These are phyloP conservation scores for Aspergillus alliaceus DNA, from an alignment of 2,329 filamentous ascomycete genomes.

Conservation along the genomic window DNA sequence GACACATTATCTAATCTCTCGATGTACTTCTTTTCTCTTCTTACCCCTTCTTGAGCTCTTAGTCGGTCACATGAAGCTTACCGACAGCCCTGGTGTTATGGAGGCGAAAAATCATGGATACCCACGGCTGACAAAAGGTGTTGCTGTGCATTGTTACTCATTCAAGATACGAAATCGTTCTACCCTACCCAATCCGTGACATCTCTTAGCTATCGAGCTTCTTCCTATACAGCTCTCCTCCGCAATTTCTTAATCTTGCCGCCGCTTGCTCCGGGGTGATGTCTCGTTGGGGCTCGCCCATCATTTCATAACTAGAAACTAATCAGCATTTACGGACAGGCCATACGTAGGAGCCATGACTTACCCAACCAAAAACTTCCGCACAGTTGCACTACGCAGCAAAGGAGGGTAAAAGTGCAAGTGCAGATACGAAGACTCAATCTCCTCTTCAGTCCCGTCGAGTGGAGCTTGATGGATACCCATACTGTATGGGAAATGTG, in stretches of 20 bases:
- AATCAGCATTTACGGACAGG: slow-evolving; percentile 9
- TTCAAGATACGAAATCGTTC: slow-evolving; percentile 5
- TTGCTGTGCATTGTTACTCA: neutral
- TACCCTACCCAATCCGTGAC: neutral
- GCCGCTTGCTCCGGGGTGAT: slow-evolving; percentile 97
- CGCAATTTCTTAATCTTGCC: slow-evolving; percentile 70
- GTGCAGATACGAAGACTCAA: slow-evolving; percentile 86
- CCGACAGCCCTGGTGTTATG: neutral
- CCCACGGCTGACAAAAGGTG: slow-evolving; percentile 8
- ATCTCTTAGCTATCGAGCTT: slow-evolving; percentile 38
- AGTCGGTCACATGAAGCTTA: neutral
- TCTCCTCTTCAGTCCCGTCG: slow-evolving; percentile 75
- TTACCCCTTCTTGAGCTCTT: slow-evolving; percentile 6
- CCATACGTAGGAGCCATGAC: slow-evolving; percentile 20
- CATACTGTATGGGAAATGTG: slow-evolving; percentile 94
- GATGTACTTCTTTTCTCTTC: neutral
- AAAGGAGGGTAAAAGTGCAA: slow-evolving; percentile 98
- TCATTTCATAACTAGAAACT: slow-evolving; percentile 71
- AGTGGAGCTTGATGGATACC: slow-evolving; percentile 95
- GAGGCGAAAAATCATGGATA: neutral
- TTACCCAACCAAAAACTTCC: slow-evolving; percentile 88
- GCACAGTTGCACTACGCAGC: slow-evolving; percentile 85
- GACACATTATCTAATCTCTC: neutral
- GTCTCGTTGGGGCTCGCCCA: slow-evolving; percentile 96
- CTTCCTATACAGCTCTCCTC: slow-evolving; percentile 81